Evolutionary conservation across 441 rosid species (phyloP).

Genomic region (Lepidium campestre): DNA sequence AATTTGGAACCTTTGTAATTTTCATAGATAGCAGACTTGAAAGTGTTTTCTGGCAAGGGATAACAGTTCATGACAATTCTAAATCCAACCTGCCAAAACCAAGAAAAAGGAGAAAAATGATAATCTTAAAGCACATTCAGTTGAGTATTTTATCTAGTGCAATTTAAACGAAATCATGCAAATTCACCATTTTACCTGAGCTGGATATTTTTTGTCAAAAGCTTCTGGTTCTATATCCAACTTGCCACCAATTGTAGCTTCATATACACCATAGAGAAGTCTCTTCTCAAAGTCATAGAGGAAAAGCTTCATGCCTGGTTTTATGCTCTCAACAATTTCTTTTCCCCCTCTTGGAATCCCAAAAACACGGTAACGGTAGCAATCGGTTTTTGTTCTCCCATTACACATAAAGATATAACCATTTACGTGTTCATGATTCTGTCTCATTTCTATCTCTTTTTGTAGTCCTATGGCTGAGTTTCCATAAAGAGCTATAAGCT

Average conservation of each 20-base stretch:
- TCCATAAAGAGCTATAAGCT: conserved; percentile 4
- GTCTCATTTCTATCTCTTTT: conserved; percentile 9
- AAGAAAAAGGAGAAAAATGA: neutral
- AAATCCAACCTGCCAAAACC: conserved; percentile 44
- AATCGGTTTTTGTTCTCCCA: conserved; percentile 40
- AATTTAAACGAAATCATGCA: neutral
- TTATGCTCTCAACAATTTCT: conserved; percentile 30
- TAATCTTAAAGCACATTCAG: neutral
- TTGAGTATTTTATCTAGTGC: neutral
- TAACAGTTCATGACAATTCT: conserved; percentile 40
- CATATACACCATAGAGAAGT: conserved; percentile 47
- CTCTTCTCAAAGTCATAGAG: conserved; percentile 45
- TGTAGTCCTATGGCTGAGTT: conserved; percentile 7
- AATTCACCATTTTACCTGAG: conserved; percentile 28
- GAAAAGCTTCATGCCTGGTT: conserved; percentile 47
- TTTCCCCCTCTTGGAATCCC: conserved; percentile 36
- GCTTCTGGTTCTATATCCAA: conserved; percentile 36
- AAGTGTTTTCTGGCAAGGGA: conserved; percentile 42
- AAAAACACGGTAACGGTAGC: conserved; percentile 39
- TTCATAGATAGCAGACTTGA: conserved; percentile 39
- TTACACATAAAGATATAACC: conserved; percentile 55
- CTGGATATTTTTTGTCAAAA: conserved; percentile 33
- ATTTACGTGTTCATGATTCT: conserved; percentile 18
- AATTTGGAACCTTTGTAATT: conserved; percentile 43
- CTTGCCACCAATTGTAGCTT: conserved; percentile 39